A percentile compares a stretch with the other conserved stretches of the same genome.
Evolutionary conservation across 805 yeast species (phyloP).

Genomic region (Schizosaccharomyces cryophilus): DNA sequence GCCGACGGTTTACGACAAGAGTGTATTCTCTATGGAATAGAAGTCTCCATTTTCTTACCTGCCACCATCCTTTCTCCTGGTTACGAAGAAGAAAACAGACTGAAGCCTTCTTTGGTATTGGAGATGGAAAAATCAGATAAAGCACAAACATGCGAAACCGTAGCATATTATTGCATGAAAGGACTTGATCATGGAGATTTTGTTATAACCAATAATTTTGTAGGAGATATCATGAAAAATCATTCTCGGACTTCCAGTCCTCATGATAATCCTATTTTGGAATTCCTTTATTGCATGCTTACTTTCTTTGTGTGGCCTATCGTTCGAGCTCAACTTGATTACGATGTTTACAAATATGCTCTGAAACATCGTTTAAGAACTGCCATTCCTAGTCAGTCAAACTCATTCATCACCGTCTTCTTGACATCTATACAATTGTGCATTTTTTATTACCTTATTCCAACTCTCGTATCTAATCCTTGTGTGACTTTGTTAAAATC

Average conservation of each 20-base stretch:
- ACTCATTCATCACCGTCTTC: not conserved
- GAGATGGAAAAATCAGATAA: constrained; percentile 63
- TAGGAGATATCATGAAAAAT: constrained; percentile 46
- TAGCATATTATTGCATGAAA: constrained; percentile 35
- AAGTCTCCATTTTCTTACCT: constrained; percentile 56
- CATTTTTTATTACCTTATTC: not conserved
- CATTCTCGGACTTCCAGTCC: not conserved
- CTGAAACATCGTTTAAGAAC: not conserved
- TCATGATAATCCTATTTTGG: not conserved
- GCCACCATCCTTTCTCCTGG: constrained; percentile 88
- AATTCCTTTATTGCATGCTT: not conserved
- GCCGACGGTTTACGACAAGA: constrained; percentile 69
- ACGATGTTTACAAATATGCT: not conserved
- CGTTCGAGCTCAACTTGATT: not conserved
- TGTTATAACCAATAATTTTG: constrained; percentile 53
- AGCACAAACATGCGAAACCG: constrained; percentile 40
- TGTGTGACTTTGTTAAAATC: not conserved
- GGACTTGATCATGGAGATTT: constrained; percentile 40
- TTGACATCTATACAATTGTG: not conserved
- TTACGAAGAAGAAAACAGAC: constrained; percentile 46
- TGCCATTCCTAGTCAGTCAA: not conserved
- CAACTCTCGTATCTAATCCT: not conserved
- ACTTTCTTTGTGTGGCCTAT: not conserved
- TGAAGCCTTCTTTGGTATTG: constrained; percentile 68
- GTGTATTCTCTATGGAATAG: constrained; percentile 35